Conservation (phyloP, 2,329 filamentous ascomycete genomes). For the Eutypa lata region DNA sequence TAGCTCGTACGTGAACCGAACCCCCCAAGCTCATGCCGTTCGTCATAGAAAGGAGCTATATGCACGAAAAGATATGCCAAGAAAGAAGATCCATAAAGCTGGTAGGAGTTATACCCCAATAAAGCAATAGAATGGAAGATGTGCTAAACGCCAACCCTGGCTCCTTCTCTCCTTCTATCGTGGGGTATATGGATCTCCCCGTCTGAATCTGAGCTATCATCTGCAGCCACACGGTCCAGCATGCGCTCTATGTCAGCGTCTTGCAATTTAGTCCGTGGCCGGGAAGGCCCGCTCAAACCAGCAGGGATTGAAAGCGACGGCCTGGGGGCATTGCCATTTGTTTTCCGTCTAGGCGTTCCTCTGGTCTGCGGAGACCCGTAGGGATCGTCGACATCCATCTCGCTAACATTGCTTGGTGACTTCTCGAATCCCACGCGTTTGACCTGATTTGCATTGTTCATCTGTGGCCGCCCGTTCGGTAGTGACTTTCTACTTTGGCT, state of each 20-base stretch:
- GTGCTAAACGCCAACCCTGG: slow-evolving; percentile 19
- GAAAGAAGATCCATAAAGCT: background rate
- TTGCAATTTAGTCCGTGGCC: slow-evolving; percentile 40
- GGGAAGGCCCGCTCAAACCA: slow-evolving; percentile 40
- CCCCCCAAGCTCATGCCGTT: background rate
- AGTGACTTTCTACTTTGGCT: slow-evolving; percentile 48
- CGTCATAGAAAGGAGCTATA: background rate
- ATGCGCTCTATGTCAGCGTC: slow-evolving; percentile 59
- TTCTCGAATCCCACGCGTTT: slow-evolving; percentile 49
- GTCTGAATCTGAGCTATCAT: slow-evolving; percentile 56
- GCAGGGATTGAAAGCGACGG: slow-evolving; percentile 44
- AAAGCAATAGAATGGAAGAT: background rate
- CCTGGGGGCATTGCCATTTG: slow-evolving; percentile 35
- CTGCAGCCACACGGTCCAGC: slow-evolving; percentile 50
- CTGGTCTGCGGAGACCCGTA: slow-evolving; percentile 32
- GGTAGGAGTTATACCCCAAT: background rate
- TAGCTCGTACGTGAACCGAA: background rate
- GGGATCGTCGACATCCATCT: slow-evolving; percentile 46
- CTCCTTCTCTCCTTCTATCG: slow-evolving; percentile 20
- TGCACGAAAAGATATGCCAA: background rate
- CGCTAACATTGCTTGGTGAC: slow-evolving; percentile 38
- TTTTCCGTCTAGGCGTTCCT: slow-evolving; percentile 41
- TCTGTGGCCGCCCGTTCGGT: slow-evolving; percentile 44
- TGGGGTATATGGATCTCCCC: slow-evolving; percentile 52
- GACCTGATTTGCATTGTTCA: slow-evolving; percentile 23